Conservation (phyloP, 345 rosid genomes). For the Boechera divaricarpa region DNA sequence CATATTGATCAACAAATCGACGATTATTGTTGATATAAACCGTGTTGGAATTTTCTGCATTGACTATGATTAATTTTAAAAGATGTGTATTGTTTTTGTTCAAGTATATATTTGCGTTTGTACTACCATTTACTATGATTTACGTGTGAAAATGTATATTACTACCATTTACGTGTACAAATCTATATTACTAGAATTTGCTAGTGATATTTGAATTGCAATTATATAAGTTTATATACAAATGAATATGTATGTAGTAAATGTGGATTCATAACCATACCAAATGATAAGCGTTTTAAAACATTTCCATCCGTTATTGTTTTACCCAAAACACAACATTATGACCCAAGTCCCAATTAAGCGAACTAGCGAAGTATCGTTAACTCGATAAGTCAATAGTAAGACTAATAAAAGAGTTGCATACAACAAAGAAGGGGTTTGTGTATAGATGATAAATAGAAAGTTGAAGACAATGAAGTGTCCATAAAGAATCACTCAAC, state of each 20-base stretch:
- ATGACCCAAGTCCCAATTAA: conserved; percentile 7
- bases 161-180: neutral
- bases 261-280: neutral
- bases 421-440: conserved; percentile 29
- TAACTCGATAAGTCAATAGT: neutral
- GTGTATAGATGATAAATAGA: conserved; percentile 18
- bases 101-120: neutral
- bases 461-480: conserved; percentile 28
- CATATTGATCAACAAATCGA: neutral
- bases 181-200: neutral
- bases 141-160: neutral
- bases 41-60: neutral
- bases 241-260: neutral
- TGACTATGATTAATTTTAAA: neutral
- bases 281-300: neutral
- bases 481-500: conserved; percentile 24
- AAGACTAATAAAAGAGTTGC: conserved; percentile 36
- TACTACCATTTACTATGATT: neutral
- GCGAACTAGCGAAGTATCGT: neutral
- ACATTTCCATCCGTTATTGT: neutral
- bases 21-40: neutral
- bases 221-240: neutral
- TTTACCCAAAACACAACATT: neutral
- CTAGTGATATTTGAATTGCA: neutral
- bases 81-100: neutral